Base-by-base conservation (phyloP, 2,329 filamentous ascomycete species). In the Dactylellina cionopaga region DNA sequence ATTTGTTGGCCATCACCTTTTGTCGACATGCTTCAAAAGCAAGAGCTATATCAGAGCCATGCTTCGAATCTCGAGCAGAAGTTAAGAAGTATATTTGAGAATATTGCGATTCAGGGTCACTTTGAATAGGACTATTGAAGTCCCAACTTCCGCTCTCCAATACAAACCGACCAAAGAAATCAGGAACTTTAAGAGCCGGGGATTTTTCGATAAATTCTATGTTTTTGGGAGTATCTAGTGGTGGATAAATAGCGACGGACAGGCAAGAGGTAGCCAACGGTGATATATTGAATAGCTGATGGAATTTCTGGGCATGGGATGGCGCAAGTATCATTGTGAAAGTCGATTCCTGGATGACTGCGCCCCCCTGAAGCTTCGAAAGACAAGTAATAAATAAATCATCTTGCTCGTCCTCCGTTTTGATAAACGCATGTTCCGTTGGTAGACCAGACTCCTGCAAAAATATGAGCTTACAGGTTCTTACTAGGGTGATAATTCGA, bases 291-390 rank as follows among this genome's bases (percentile, higher is more conserved):
- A 77, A 76, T 15, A 76, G 44, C 24, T 44, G 44, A 22, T 70
- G 66, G 10, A 77, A 66, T 24, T 66, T 74, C 10, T 76, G 73
- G 19, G 70, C 75, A 22, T 72, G 66, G 3, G 76, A 74, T 41
- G 73, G 75, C 33, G 76, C 76, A 29, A 77, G 33, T 9, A 76
- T 58, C 29, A 77, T 62, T 29, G 75, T 75, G 24, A 76, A 77
- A 27, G 55, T 65, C 6, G 55, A 52, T 31, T 76, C 69, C n/a
- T 72, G 56, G 44, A 77, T 46, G 3, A 77, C 47, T 2, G 75
- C 76, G n/a, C 69, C 75, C 1, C 75, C 76, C 29, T 75, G 70
- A 33, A 76, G 70, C 39, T 73, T 59, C 5, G 63, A 66, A 6
- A 76, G 62, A 13, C 60, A 47, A 11, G 56, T 58, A 9, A 75